phyloP scores from a whole-genome alignment of 768 basidiomycete genomes.

The Podaxis sp. region DNA sequence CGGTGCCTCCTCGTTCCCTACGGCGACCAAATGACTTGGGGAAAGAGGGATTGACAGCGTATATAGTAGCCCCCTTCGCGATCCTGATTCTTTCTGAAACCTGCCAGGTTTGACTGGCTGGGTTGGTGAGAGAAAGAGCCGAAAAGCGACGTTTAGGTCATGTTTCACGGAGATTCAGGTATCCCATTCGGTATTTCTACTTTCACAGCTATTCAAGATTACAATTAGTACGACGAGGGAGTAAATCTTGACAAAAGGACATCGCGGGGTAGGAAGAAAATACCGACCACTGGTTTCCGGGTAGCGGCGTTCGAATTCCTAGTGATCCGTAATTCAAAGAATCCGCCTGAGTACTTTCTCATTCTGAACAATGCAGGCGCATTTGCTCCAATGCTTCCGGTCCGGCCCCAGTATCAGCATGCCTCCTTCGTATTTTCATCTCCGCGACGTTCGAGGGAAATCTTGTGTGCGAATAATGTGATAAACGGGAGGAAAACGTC shows the following conservation, averaged over 20 bases:
- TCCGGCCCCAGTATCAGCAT: background rate
- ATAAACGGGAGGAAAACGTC: background rate
- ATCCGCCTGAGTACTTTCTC: background rate
- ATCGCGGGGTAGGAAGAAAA: background rate
- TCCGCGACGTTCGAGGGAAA: constrained; percentile 13
- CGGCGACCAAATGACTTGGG: background rate
- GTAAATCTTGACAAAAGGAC: background rate
- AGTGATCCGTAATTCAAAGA: background rate
- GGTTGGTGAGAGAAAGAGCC: background rate
- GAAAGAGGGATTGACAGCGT: background rate
- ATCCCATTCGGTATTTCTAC: no score
- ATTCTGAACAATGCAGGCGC: background rate
- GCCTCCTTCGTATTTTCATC: constrained; percentile 2
- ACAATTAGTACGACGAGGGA: no score
- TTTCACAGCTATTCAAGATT: no score
- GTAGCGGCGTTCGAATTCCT: background rate
- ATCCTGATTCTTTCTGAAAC: background rate
- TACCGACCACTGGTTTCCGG: no score
- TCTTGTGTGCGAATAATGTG: background rate
- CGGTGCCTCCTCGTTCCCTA: background rate
- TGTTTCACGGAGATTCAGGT: background rate
- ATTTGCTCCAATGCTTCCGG: background rate
- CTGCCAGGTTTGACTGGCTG: background rate
- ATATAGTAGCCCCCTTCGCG: no score
- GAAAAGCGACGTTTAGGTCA: background rate